Percentiles rank a stretch among this genome's conserved stretches.
phyloP scores from a whole-genome alignment of 345 rosid genomes.

The Stellera chamaejasme region DNA sequence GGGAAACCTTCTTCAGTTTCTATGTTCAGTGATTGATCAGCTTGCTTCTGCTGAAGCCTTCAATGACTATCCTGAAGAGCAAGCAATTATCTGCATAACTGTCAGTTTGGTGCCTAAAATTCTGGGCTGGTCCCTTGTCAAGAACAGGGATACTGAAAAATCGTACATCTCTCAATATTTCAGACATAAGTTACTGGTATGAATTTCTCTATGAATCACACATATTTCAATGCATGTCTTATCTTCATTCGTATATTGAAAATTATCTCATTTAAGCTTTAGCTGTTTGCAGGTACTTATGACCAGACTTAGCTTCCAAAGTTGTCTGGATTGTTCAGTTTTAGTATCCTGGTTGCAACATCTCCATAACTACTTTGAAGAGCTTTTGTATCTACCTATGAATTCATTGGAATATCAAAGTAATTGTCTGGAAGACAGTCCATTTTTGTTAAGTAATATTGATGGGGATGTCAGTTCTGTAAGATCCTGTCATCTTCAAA shows the following conservation, averaged over 20 bases:
- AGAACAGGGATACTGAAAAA: constrained; percentile 24
- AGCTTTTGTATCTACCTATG: constrained; percentile 34
- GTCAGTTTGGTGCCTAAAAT: constrained; percentile 49
- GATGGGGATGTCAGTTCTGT: constrained; percentile 23
- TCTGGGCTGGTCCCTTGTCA: constrained; percentile 49
- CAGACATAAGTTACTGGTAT: constrained; percentile 78
- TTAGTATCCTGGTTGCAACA: constrained; percentile 64
- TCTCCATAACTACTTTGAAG: constrained; percentile 52
- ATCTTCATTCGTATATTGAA: background rate
- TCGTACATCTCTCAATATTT: constrained; percentile 43
- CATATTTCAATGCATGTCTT: background rate
- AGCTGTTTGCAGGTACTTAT: constrained; percentile 58
- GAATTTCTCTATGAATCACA: constrained; percentile 8
- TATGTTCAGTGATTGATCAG: constrained; percentile 63
- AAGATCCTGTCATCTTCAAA: constrained; percentile 43
- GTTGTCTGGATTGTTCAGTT: constrained; percentile 24
- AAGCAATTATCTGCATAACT: constrained; percentile 26
- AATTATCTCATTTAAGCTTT: background rate
- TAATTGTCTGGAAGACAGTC: constrained; percentile 65
- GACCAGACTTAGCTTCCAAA: constrained; percentile 60
- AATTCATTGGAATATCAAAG: constrained; percentile 17
- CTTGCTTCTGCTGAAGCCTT: constrained; percentile 19
- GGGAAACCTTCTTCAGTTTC: constrained; percentile 61
- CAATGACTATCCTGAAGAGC: constrained; percentile 22
- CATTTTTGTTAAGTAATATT: constrained; percentile 43